These are phyloP conservation scores for Magnusiomyces ingens DNA, from an alignment of 1,139 yeast species.

Conservation along the genomic window DNA sequence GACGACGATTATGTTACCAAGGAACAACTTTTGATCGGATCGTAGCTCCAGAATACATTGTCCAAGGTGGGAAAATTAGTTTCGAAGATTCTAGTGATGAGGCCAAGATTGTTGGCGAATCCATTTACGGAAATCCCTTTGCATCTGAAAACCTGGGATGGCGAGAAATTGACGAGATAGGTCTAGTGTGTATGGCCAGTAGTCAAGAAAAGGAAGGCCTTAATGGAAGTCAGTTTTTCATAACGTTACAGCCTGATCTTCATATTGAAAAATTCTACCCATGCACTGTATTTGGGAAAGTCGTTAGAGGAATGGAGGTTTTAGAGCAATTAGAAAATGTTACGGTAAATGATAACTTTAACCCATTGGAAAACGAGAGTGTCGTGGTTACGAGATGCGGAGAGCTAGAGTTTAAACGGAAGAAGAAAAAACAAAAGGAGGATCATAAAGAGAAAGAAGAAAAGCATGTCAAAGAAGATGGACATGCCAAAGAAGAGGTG, in stretches of 20 bases:
- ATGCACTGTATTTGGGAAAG: conserved; percentile 64
- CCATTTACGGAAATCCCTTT: conserved; percentile 36
- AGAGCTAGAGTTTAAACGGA: conserved; percentile 26
- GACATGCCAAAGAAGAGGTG: no score
- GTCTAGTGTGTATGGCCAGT: conserved; percentile 56
- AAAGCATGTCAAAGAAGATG: conserved; percentile 2
- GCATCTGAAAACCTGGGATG: conserved; percentile 55
- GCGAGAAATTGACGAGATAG: conserved; percentile 24
- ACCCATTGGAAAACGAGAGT: conserved; percentile 37
- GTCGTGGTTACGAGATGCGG: conserved; percentile 61
- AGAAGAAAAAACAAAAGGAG: conserved; percentile 3
- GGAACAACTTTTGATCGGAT: conserved; percentile 38
- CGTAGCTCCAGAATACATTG: conserved; percentile 60
- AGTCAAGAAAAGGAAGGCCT: conserved; percentile 39
- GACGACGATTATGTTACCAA: conserved; percentile 35
- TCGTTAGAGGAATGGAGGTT: conserved; percentile 60
- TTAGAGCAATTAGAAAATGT: conserved; percentile 33
- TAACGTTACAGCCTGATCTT: conserved; percentile 39
- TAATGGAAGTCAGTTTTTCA: conserved; percentile 59
- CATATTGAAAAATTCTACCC: conserved; percentile 35
- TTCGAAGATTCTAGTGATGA: not conserved
- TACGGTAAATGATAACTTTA: conserved; percentile 29
- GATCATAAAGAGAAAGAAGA: not conserved
- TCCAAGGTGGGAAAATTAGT: conserved; percentile 69
- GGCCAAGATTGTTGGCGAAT: conserved; percentile 22